These are phyloP conservation scores for Chalciporus piperatus DNA, from an alignment of 768 basidiomycete genomes.

Conservation along the genomic window DNA sequence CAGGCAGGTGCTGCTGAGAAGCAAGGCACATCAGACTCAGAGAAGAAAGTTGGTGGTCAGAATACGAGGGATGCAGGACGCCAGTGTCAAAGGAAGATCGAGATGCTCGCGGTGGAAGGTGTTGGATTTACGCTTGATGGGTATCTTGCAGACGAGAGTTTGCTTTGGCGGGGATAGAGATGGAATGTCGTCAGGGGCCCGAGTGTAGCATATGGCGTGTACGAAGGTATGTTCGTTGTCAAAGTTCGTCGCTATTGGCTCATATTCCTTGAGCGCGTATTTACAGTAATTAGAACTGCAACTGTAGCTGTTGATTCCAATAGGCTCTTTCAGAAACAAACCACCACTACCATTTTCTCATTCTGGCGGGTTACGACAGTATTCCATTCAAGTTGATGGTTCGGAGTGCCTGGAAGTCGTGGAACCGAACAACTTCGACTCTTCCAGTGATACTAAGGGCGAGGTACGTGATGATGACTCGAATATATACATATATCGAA, in stretches of 20 bases:
- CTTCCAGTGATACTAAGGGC: too few species aligned
- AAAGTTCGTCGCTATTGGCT: background rate
- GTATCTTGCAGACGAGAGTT: constrained; percentile 30
- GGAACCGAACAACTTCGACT: too few species aligned
- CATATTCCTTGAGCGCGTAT: background rate
- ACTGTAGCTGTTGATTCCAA: too few species aligned
- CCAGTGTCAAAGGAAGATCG: constrained; percentile 45
- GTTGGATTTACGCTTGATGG: constrained; percentile 48
- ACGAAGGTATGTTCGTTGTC: background rate
- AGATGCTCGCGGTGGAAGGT: constrained; percentile 51
- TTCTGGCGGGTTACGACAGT: too few species aligned
- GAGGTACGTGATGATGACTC: too few species aligned
- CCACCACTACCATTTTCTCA: too few species aligned
- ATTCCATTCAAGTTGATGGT: too few species aligned
- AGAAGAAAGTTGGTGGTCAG: background rate
- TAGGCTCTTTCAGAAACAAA: too few species aligned
- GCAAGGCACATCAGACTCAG: constrained; percentile 25
- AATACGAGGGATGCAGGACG: constrained; percentile 28
- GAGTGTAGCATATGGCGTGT: background rate
- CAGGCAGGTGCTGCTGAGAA: background rate
- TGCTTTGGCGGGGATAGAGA: constrained; percentile 16
- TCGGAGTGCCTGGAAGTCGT: too few species aligned
- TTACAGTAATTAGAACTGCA: too few species aligned
- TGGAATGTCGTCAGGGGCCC: too few species aligned
- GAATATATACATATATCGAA: too few species aligned